phyloP scores from a whole-genome alignment of 805 yeast species.

The Vanderwaltozyma verrucispora region DNA sequence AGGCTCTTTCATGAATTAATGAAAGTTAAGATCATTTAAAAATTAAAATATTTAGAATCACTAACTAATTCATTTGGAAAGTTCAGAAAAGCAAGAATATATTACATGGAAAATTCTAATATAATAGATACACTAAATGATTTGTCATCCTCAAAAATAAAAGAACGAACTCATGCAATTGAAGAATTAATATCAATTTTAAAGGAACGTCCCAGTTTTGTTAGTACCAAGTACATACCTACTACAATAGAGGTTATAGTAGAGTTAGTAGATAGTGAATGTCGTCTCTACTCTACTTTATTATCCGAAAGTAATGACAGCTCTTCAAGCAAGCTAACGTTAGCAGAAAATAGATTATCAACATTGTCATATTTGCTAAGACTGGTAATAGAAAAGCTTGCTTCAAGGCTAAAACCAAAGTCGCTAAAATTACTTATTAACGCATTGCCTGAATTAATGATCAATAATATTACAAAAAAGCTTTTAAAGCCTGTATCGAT shows the following conservation, averaged over 20 bases:
- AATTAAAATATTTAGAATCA: too few species aligned
- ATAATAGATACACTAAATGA: slow-evolving; percentile 7
- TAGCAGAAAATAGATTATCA: slow-evolving; percentile 21
- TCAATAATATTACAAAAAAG: slow-evolving; percentile 4
- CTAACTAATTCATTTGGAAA: too few species aligned
- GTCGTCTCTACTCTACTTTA: slow-evolving; percentile 14
- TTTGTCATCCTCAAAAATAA: slow-evolving; percentile 41
- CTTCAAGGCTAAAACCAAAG: slow-evolving; percentile 17
- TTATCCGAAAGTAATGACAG: slow-evolving; percentile 1
- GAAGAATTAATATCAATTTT: slow-evolving; percentile 28
- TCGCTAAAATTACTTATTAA: slow-evolving; percentile 15
- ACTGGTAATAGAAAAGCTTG: slow-evolving; percentile 22
- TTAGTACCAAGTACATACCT: slow-evolving; percentile 14
- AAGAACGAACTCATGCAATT: slow-evolving; percentile 46
- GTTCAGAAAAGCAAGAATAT: too few species aligned
- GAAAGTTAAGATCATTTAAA: too few species aligned
- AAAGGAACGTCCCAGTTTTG: slow-evolving; percentile 14
- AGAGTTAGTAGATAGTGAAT: slow-evolving; percentile 30
- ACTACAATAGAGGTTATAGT: slow-evolving; percentile 22
- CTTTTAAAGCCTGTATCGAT: slow-evolving; percentile 14
- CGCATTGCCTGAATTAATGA: slow-evolving; percentile 19
- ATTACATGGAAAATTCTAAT: slow-evolving; percentile 2
- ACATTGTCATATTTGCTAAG: slow-evolving; percentile 21
- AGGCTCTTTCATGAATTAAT: too few species aligned
- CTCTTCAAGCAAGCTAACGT: slow-evolving; percentile 28